Percentiles rank a stretch among this genome's conserved stretches.
Evolutionary conservation across 768 basidiomycete species (phyloP).

Genomic region (Amanita exitialis): DNA sequence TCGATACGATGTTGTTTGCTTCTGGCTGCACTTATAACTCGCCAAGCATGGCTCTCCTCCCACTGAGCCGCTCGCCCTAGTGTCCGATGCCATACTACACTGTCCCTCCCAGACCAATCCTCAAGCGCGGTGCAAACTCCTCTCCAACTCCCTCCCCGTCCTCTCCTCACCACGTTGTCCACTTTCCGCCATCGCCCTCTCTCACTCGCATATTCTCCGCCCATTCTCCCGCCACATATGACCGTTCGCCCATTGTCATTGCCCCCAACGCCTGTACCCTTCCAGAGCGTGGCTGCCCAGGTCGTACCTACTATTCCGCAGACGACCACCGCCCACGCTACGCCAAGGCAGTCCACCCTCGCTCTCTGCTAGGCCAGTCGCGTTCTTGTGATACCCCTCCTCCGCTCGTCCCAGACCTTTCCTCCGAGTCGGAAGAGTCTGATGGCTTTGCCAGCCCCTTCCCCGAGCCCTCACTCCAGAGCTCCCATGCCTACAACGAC

Average conservation of each 20-base stretch:
- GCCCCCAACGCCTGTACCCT: conserved; percentile 64
- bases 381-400: conserved; percentile 20
- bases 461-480: conserved; percentile 14
- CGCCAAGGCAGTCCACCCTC: conserved; percentile 35
- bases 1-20: not conserved
- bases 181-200: conserved; percentile 44
- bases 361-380: conserved; percentile 20
- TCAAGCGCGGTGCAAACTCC: conserved; percentile 31
- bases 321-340: conserved; percentile 18
- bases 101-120: conserved; percentile 44
- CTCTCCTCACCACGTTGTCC: conserved; percentile 24
- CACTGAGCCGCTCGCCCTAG: not conserved
- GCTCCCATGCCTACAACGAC: conserved; percentile 9
- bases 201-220: conserved; percentile 39
- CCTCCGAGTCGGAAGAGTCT: conserved; percentile 56
- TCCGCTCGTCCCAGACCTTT: conserved; percentile 51
- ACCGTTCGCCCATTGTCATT: conserved; percentile 73
- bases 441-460: conserved; percentile 38
- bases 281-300: conserved; percentile 71
- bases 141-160: conserved; percentile 18
- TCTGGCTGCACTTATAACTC: not conserved
- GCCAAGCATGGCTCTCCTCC: not conserved
- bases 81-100: conserved; percentile 2
- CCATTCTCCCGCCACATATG: conserved; percentile 57
- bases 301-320: conserved; percentile 52